Percentiles rank a stretch among this genome's conserved stretches.
Conservation (phyloP, 2,329 filamentous ascomycete species). For the Ophiostoma angusticollis region DNA sequence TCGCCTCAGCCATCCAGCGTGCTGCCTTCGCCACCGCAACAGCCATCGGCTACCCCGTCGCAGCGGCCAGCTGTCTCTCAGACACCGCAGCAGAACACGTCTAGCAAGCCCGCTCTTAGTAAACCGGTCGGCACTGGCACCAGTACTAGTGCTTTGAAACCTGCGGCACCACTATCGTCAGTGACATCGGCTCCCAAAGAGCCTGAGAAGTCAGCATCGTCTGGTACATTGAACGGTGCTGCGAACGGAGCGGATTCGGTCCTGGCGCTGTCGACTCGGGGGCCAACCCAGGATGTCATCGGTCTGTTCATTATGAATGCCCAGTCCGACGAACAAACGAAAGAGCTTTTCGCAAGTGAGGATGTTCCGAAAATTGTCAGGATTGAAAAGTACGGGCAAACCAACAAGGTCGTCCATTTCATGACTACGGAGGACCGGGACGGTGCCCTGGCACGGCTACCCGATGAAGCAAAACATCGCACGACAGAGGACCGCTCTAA, state of each 20-base stretch:
- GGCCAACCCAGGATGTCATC: constrained; percentile 52
- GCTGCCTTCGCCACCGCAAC: constrained; percentile 14
- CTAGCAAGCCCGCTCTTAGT: neutral
- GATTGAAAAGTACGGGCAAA: constrained; percentile 65
- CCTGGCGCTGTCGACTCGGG: constrained; percentile 48
- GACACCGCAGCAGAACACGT: constrained; percentile 19
- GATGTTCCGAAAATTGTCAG: constrained; percentile 69
- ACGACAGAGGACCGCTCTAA: constrained; percentile 61
- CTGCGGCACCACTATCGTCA: constrained; percentile 35
- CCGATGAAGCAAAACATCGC: constrained; percentile 63
- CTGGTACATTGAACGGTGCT: constrained; percentile 38
- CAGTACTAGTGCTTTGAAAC: constrained; percentile 24
- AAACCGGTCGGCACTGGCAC: constrained; percentile 27
- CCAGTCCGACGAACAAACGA: constrained; percentile 68
- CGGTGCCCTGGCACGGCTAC: constrained; percentile 59
- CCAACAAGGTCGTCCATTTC: constrained; percentile 80
- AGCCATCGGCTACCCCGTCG: constrained; percentile 7
- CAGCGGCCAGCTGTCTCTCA: constrained; percentile 26
- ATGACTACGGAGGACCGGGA: constrained; percentile 68
- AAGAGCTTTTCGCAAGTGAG: constrained; percentile 69
- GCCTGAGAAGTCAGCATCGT: constrained; percentile 38
- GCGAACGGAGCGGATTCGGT: constrained; percentile 38
- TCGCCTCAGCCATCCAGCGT: constrained; percentile 16
- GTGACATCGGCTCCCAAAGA: constrained; percentile 38
- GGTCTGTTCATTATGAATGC: constrained; percentile 86